Percentiles rank a stretch among this genome's conserved stretches.
Evolutionary conservation across 2,329 filamentous ascomycete species (phyloP).

Genomic region (Aschersonia sp.): DNA sequence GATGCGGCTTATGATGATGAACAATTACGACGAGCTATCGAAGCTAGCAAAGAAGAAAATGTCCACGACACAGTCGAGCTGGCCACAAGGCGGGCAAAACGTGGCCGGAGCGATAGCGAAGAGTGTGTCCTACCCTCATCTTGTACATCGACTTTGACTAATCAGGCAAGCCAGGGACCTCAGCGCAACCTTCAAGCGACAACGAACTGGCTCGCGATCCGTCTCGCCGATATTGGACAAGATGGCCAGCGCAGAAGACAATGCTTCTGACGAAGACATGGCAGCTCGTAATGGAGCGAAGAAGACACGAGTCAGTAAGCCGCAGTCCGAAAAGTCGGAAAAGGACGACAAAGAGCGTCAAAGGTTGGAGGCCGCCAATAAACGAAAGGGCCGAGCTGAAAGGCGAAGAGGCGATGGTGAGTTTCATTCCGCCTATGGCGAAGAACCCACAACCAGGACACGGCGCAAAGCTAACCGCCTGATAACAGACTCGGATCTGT

Average conservation of each 20-base stretch:
- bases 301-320: conserved; percentile 45
- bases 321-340: conserved; percentile 47
- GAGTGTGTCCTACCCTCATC: conserved; percentile 49
- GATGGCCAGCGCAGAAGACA: conserved; percentile 33
- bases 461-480: not conserved
- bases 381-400: conserved; percentile 71
- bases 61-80: conserved; percentile 33
- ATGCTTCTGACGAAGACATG: conserved; percentile 61
- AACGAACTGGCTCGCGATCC: conserved; percentile 67
- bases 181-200: conserved; percentile 60
- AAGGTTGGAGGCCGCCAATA: conserved; percentile 58
- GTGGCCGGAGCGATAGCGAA: conserved; percentile 81
- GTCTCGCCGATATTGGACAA: conserved; percentile 37
- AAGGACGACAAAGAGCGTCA: conserved; percentile 63
- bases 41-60: conserved; percentile 82
- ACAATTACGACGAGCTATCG: conserved; percentile 73
- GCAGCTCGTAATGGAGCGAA: conserved; percentile 37
- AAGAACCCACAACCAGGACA: not conserved
- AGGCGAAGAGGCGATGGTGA: conserved; percentile 69
- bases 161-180: conserved; percentile 35
- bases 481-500: conserved; percentile 53
- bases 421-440: not conserved
- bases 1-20: conserved; percentile 93
- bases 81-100: conserved; percentile 55
- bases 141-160: conserved; percentile 8